Conservation (phyloP, 2,329 filamentous ascomycete genomes). For the Talaromyces sp. region DNA sequence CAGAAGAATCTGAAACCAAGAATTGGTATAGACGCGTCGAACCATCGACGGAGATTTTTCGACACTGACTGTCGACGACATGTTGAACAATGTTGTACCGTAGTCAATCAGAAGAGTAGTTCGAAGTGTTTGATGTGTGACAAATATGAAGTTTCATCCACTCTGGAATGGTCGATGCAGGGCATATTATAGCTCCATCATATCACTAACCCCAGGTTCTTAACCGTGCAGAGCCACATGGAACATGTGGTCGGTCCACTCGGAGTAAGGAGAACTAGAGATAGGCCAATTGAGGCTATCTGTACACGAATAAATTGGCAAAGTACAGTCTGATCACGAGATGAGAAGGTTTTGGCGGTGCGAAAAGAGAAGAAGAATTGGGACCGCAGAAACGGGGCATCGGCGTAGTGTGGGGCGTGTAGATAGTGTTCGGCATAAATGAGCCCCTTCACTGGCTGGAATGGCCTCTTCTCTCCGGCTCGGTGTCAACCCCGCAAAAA, state of each 20-base stretch:
- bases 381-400: background rate
- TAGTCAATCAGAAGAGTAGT: background rate
- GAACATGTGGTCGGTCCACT: background rate
- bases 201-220: conserved; percentile 14
- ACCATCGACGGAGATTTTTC: conserved; percentile 20
- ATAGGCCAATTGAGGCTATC: conserved; percentile 1
- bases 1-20: conserved; percentile 51
- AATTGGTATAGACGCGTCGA: conserved; percentile 40
- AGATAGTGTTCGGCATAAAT: background rate
- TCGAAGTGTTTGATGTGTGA: background rate
- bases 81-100: conserved; percentile 15
- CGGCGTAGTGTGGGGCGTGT: conserved; percentile 6
- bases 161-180: conserved; percentile 8
- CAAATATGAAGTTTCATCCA: conserved; percentile 1
- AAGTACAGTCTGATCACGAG: background rate
- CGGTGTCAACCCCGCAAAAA: conserved; percentile 13
- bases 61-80: conserved; percentile 24
- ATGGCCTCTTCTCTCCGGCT: background rate
- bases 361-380: background rate
- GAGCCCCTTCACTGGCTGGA: background rate
- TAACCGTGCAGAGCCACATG: background rate
- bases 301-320: background rate
- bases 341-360: conserved; percentile 2
- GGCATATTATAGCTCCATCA: conserved; percentile 6
- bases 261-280: conserved; percentile 7